phyloP scores from a whole-genome alignment of 108 stramenopile genomes.

The Pseudonitzschia pungens region DNA sequence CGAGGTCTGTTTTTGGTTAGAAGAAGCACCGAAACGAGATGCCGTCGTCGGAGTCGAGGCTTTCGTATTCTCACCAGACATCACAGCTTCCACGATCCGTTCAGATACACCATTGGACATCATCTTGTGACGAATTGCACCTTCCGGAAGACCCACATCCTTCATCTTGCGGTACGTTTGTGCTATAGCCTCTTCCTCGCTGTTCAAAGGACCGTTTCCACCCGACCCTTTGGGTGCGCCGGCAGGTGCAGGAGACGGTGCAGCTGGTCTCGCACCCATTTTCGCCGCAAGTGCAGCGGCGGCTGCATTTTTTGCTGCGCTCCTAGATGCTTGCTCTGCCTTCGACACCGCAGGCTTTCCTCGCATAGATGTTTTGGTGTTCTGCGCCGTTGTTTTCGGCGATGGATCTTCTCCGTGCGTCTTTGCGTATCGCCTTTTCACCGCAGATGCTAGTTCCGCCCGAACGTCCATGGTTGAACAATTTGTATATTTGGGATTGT shows the following conservation, averaged over 20 bases:
- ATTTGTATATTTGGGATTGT: neutral
- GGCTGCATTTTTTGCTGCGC: constrained; percentile 29
- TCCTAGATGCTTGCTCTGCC: constrained; percentile 7
- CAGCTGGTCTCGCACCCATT: constrained; percentile 14
- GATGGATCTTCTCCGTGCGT: constrained; percentile 10
- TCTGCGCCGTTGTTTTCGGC: constrained; percentile 1
- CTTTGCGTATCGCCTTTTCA: constrained; percentile 7
- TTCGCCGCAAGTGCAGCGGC: constrained; percentile 28
- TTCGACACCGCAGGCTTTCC: constrained; percentile 4
- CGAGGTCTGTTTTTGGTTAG: too few species aligned
- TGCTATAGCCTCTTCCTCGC: constrained; percentile 33
- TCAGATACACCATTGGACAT: constrained; percentile 7
- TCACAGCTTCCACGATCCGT: constrained; percentile 18
- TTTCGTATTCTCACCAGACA: too few species aligned
- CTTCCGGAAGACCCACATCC: constrained; percentile 27
- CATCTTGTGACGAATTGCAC: constrained; percentile 35
- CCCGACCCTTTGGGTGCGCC: too few species aligned
- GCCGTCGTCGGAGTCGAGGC: too few species aligned
- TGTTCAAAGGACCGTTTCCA: neutral
- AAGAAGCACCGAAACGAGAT: too few species aligned
- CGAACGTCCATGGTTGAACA: constrained; percentile 24
- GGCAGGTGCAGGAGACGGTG: neutral
- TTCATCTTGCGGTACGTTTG: constrained; percentile 33
- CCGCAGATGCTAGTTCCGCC: constrained; percentile 23
- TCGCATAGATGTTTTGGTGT: neutral